These are phyloP conservation scores for Termitomyces heimii DNA, from an alignment of 768 basidiomycete species.

Conservation along the genomic window DNA sequence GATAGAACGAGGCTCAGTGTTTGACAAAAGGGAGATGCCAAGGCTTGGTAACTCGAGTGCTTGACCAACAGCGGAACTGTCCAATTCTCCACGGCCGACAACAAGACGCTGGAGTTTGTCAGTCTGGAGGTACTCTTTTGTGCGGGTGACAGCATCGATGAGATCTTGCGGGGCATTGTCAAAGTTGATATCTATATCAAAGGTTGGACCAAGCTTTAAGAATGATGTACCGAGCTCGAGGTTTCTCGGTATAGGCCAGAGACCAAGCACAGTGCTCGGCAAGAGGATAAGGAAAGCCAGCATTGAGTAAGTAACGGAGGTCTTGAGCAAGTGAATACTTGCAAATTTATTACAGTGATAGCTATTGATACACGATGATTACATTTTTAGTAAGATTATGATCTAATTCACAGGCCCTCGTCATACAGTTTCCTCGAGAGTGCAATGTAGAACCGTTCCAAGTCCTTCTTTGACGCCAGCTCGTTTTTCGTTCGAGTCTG, in stretches of 20 bases:
- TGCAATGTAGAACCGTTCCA: slow-evolving; percentile 89
- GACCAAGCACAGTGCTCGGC: slow-evolving; percentile 16
- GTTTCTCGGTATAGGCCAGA: slow-evolving; percentile 46
- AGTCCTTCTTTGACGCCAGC: slow-evolving; percentile 60
- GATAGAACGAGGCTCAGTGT: slow-evolving; percentile 34
- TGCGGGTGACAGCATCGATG: slow-evolving; percentile 46
- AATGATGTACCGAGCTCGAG: slow-evolving; percentile 36
- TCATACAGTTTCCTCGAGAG: slow-evolving; percentile 87
- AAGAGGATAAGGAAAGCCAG: not conserved
- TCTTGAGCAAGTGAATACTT: too few species aligned
- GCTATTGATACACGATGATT: slow-evolving; percentile 10
- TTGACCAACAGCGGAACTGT: slow-evolving; percentile 27
- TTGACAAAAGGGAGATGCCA: slow-evolving; percentile 31
- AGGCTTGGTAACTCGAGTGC: slow-evolving; percentile 40
- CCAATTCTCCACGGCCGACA: slow-evolving; percentile 50
- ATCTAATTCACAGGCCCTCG: slow-evolving; percentile 74
- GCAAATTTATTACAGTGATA: not conserved
- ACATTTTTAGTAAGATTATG: not conserved
- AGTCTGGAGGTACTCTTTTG: slow-evolving; percentile 33
- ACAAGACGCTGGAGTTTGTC: slow-evolving; percentile 59
- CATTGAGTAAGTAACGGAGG: slow-evolving; percentile 2
- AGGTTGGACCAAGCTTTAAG: slow-evolving; percentile 41
- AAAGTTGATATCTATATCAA: slow-evolving; percentile 43
- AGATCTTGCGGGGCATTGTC: slow-evolving; percentile 48
- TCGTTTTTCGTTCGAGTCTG: slow-evolving; percentile 37